phyloP scores from a whole-genome alignment of 2,329 filamentous ascomycete species.

The Xenoacremonium recifei region DNA sequence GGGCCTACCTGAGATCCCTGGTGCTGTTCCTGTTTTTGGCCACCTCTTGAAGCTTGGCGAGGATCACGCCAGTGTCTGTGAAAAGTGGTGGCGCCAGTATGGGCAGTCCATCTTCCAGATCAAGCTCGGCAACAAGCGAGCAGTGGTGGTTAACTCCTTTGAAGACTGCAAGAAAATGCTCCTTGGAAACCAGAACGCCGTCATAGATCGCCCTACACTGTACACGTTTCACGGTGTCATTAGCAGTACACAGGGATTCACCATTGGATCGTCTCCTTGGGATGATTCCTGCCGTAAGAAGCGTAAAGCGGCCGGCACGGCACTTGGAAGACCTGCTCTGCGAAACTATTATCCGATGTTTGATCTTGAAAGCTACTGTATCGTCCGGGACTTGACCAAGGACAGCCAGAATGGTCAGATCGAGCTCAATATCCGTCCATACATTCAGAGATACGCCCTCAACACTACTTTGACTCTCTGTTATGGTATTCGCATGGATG shows the following conservation, averaged over 20 bases:
- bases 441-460: conserved; percentile 52
- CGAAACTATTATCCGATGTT: conserved; percentile 51
- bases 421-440: conserved; percentile 46
- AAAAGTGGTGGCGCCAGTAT: conserved; percentile 49
- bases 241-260: conserved; percentile 51
- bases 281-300: conserved; percentile 53
- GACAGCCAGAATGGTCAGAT: conserved; percentile 41
- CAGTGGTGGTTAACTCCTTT: conserved; percentile 53
- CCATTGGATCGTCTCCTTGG: conserved; percentile 53
- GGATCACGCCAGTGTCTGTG: conserved; percentile 52
- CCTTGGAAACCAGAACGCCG: conserved; percentile 46
- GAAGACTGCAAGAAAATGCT: conserved; percentile 51
- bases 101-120: conserved; percentile 37
- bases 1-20: conserved; percentile 48
- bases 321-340: conserved; percentile 44
- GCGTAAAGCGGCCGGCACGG: conserved; percentile 48
- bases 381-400: conserved; percentile 43
- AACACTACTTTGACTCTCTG: conserved; percentile 55
- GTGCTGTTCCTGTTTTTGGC: conserved; percentile 47
- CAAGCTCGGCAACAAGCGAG: conserved; percentile 49
- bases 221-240: conserved; percentile 56
- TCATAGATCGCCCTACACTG: conserved; percentile 49
- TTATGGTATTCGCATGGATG: conserved; percentile 55
- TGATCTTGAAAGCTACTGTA: conserved; percentile 51
- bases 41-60: conserved; percentile 51